Base-by-base conservation (phyloP, 108 stramenopile genomes). In the Nannochloropsis granulata region DNA sequence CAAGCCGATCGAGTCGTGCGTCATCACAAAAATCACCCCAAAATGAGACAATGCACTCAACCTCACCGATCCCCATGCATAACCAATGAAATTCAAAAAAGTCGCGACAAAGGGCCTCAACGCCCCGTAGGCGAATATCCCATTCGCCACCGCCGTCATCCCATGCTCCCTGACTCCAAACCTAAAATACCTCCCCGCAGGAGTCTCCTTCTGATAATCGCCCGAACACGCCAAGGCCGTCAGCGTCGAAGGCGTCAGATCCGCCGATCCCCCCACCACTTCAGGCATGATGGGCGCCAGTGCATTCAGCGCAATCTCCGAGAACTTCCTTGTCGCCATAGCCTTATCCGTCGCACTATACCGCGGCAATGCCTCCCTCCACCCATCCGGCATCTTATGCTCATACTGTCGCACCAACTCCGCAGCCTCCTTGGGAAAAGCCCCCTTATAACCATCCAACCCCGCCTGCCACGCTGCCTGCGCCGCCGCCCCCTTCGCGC, bases 161-260 rank as follows among this genome's bases (percentile, higher is more conserved):
- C 92, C 97, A 85, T 99, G 98, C 88, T 99, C 98, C 56, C 98
- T 92, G 21, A 99, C 94, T 87, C 98, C 98, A 84, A 97, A 99
- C 46, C 96, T 94, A 82, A 99, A 80, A 84, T 96, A 96, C 16
- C 94, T 93, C 24, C 97, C 97, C 44, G 90, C 91, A 44, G 91
- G 94, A 23, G 94, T 91, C 45, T 90, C 91, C 91, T 94, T 94
- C 92, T 99, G 97, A 88, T 86, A 91, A 23, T 87, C 87, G 11
- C 89, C 90, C 12, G 88, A 86, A 21, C 24, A 92, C 84, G 94
- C 93, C 83, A 96, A 90, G 78, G 88, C 85, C 78, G 96, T 96
- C 82, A 91, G 92, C 91, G 98, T 99, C 82, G 94, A 95, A 34
- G 93, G 94, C 23, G 97, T 98, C 85, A 99, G 93, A 89, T 99